Evolutionary conservation across 129 eudicot genomes (phyloP).

Genomic region (Saussurea involucrata): DNA sequence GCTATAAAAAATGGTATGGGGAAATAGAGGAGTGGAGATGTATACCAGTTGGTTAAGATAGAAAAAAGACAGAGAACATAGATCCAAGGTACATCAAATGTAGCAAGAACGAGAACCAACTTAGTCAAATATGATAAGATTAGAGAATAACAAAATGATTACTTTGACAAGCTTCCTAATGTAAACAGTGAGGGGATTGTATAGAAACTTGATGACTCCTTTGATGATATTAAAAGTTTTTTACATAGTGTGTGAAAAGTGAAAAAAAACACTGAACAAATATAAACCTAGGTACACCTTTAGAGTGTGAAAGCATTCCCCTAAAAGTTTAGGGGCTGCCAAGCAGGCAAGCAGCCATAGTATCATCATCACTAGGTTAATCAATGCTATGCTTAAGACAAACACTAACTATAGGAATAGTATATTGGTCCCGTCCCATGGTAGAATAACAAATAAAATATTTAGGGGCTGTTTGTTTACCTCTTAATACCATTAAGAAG

Average conservation of each 20-base stretch:
- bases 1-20: background rate
- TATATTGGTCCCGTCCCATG: background rate
- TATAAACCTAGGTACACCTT: background rate
- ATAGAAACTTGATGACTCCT: background rate
- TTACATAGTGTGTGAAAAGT: background rate
- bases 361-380: background rate
- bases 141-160: background rate
- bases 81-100: too few relatives aligned
- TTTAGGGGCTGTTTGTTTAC: too few relatives aligned
- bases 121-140: background rate
- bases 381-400: background rate
- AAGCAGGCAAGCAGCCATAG: background rate
- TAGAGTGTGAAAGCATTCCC: background rate
- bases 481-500: too few relatives aligned
- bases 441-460: background rate
- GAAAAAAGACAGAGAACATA: background rate
- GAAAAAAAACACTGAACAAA: background rate
- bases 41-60: background rate
- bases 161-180: background rate
- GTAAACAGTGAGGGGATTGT: background rate
- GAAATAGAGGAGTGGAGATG: background rate
- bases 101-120: background rate
- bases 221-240: background rate
- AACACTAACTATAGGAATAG: background rate
- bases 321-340: background rate